phyloP scores from a whole-genome alignment of 1,284 basidiomycete species.

The Mycena sp. region DNA sequence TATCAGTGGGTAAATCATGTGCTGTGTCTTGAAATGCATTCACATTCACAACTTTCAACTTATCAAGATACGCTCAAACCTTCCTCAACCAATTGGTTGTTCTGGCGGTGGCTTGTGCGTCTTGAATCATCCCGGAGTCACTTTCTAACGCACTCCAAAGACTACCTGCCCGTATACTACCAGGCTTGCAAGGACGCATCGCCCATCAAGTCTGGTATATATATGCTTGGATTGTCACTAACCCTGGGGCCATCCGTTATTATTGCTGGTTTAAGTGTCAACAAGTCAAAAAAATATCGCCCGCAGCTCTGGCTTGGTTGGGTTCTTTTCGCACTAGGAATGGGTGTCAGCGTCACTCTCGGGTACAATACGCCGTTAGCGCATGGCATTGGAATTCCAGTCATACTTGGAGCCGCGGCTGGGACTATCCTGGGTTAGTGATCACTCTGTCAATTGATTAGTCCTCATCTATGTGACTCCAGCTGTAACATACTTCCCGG shows the following conservation, averaged over 20 bases:
- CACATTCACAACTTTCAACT: too few species aligned
- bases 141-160: background rate
- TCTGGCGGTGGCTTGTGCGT: background rate
- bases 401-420: background rate
- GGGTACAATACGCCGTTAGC: background rate
- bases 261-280: slow-evolving; percentile 34
- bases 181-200: slow-evolving; percentile 50
- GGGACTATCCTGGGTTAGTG: background rate
- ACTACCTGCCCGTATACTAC: slow-evolving; percentile 46
- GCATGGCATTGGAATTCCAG: background rate
- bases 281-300: background rate
- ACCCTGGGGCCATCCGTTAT: slow-evolving; percentile 40
- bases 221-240: slow-evolving; percentile 45
- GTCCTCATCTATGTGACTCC: slow-evolving; percentile 9
- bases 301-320: slow-evolving; percentile 8
- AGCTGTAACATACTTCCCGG: slow-evolving; percentile 34
- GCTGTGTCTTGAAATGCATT: too few species aligned
- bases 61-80: background rate
- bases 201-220: slow-evolving; percentile 52
- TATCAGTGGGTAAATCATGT: background rate
- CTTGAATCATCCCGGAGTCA: background rate
- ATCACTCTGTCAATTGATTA: background rate
- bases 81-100: background rate
- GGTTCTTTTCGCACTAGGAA: background rate
- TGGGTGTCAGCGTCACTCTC: background rate